Evolutionary conservation across 2,329 filamentous ascomycete species (phyloP).

Genomic region (Aspergillus sojae): DNA sequence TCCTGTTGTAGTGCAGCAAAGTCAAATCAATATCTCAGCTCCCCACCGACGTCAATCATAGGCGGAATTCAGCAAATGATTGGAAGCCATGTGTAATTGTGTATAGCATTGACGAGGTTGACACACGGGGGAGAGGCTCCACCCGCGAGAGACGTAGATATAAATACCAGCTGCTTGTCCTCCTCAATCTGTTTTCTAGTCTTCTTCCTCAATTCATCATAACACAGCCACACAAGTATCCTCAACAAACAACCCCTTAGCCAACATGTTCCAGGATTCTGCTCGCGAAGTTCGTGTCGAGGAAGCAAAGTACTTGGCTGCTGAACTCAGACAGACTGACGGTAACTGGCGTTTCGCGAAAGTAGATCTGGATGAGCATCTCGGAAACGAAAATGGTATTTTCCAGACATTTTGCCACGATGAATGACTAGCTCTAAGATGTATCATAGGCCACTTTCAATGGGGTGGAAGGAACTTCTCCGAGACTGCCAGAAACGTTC

Average conservation of each 20-base stretch:
- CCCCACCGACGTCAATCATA: slow-evolving; percentile 2
- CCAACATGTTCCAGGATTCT: slow-evolving; percentile 12
- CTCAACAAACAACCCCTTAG: not conserved
- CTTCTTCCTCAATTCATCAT: not conserved
- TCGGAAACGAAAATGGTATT: slow-evolving; percentile 24
- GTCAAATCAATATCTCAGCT: slow-evolving; percentile 1
- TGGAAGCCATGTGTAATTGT: slow-evolving; percentile 10
- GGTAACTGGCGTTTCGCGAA: slow-evolving; percentile 10
- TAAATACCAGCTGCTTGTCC: slow-evolving; percentile 4
- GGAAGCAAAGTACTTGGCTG: slow-evolving; percentile 15
- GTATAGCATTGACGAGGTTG: not conserved
- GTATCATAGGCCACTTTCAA: slow-evolving; percentile 16
- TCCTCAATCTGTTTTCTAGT: not conserved
- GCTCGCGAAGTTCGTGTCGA: slow-evolving; percentile 20
- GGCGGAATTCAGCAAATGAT: slow-evolving; percentile 9
- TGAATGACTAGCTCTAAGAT: not conserved
- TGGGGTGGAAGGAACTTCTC: slow-evolving; percentile 22
- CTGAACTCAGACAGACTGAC: slow-evolving; percentile 9
- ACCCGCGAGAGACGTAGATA: not conserved
- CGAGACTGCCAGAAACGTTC: slow-evolving; percentile 12
- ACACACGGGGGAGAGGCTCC: not conserved
- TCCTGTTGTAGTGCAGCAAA: not conserved
- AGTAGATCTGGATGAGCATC: slow-evolving; percentile 19
- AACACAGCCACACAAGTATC: not conserved
- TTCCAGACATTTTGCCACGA: not conserved